phyloP scores from a whole-genome alignment of 345 rosid species.

The Eucalyptus urophylla region DNA sequence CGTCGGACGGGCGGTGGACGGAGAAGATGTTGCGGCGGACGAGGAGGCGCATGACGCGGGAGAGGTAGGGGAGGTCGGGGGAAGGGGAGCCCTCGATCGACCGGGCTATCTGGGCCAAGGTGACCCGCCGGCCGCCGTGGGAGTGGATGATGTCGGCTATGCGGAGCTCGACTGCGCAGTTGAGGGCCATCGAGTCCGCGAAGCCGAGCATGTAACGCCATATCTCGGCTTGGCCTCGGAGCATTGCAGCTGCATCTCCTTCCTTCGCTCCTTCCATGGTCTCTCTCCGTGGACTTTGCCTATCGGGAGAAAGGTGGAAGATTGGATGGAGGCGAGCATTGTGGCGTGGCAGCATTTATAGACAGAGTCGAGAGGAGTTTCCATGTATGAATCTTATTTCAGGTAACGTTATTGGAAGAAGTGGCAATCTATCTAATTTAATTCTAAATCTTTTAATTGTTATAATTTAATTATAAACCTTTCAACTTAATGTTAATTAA shows the following conservation, averaged over 20 bases:
- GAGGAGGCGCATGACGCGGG: conserved; percentile 25
- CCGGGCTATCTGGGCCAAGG: conserved; percentile 10
- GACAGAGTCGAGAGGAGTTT: not conserved
- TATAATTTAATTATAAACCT: no score
- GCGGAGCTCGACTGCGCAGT: conserved; percentile 21
- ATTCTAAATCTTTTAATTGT: no score
- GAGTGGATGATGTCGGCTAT: conserved; percentile 20
- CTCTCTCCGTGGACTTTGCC: not conserved
- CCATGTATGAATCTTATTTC: not conserved
- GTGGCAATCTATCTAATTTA: no score
- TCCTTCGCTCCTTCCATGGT: not conserved
- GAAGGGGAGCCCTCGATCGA: not conserved
- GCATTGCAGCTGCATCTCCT: not conserved
- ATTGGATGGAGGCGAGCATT: not conserved
- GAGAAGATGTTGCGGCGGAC: conserved; percentile 14
- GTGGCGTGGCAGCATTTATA: not conserved
- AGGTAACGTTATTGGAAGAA: not conserved
- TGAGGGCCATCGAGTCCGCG: conserved; percentile 23
- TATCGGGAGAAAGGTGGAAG: not conserved
- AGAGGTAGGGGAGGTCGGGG: conserved; percentile 3
- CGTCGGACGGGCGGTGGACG: not conserved
- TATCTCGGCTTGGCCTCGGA: conserved; percentile 4
- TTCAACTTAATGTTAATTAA: no score
- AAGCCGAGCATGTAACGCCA: conserved; percentile 8
- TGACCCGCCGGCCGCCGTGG: not conserved